Evolutionary conservation across 768 basidiomycete genomes (phyloP), one percentile per base, ranked within the genome.

Genomic region (Boletus edulis): DNA sequence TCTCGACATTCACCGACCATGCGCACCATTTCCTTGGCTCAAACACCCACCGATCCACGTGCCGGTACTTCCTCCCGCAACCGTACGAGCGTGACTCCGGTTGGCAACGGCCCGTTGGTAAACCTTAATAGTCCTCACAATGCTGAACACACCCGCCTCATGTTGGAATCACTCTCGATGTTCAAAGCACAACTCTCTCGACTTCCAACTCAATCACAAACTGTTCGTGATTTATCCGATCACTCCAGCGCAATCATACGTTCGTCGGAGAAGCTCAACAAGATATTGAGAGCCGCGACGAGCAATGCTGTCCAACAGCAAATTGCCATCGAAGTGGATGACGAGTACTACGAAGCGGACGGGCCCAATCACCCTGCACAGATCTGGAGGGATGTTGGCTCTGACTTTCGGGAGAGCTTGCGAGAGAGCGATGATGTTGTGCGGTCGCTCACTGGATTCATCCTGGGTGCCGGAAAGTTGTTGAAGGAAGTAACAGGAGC

Each of bases 381-480:
- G 51, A 71, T 90, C 29, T 92, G 89, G 90, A 75, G 79, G 51
- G 73, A 76, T 45, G 79, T 91, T 6, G 86, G 87, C 1, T 78
- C 78, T 10, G 90, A 93, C 59, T 88, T 83, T 61, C 73, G 89
- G 37, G 91, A 93, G 49, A 79, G 82, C 49, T 59, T 89, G 59
- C 76, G 86, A 62, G 79, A 83, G 51, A 87, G 87, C 56, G 91
- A 93, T 66, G 91, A 93, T 66, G 74, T 91, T 44, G 85, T 92
- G 4, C 75, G 91, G 51, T 84, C 82, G 8, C 74, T 89, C 67
- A 93, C 91, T 9, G 85, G 83, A 40, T 82, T 93, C 55, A 69
- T 93, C 59, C 72, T 92, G n/a, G 86, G 87, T 32, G 77, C 87
- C 7, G 89, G 91, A 32, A 82, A 81, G 67, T 76, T 87, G 12